Conservation (phyloP, 495 filamentous ascomycete genomes). For the Annulohypoxylon stygium region DNA sequence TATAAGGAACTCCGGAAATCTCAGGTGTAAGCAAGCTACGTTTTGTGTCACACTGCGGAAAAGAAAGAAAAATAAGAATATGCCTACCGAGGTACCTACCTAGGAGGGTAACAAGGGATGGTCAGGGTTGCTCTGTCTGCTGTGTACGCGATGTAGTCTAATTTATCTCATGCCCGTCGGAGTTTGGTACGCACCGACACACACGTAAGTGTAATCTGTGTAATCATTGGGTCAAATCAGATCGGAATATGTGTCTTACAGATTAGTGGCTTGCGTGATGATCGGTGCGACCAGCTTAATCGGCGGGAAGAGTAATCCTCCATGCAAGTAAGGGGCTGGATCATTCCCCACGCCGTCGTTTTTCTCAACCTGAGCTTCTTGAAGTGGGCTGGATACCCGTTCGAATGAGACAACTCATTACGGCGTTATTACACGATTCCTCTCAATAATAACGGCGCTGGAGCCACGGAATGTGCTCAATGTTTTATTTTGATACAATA, state of each 20-base stretch:
- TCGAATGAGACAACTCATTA: conserved; percentile 1
- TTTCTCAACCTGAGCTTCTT: neutral
- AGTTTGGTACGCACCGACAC: conserved; percentile 1
- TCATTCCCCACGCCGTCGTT: neutral
- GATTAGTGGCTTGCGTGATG: neutral
- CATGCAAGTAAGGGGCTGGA: neutral
- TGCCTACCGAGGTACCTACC: neutral
- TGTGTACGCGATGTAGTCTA: neutral
- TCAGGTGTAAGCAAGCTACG: neutral
- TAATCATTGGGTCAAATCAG: neutral
- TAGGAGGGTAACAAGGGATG: neutral
- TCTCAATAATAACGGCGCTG: neutral
- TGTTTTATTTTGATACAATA: neutral
- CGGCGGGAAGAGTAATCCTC: neutral
- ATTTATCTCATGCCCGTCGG: conserved; percentile 3
- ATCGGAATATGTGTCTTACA: neutral
- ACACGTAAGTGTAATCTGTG: conserved; percentile 5
- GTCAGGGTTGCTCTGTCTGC: neutral
- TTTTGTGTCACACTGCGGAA: neutral
- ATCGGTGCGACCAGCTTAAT: neutral
- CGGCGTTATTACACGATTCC: neutral
- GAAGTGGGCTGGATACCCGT: neutral
- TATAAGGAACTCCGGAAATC: neutral
- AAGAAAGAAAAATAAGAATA: neutral
- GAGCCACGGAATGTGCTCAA: neutral